Evolutionary conservation across 2,329 filamentous ascomycete species (phyloP), one percentile per base, ranked within the genome.

Genomic region (Amesomyces nigricolor): DNA sequence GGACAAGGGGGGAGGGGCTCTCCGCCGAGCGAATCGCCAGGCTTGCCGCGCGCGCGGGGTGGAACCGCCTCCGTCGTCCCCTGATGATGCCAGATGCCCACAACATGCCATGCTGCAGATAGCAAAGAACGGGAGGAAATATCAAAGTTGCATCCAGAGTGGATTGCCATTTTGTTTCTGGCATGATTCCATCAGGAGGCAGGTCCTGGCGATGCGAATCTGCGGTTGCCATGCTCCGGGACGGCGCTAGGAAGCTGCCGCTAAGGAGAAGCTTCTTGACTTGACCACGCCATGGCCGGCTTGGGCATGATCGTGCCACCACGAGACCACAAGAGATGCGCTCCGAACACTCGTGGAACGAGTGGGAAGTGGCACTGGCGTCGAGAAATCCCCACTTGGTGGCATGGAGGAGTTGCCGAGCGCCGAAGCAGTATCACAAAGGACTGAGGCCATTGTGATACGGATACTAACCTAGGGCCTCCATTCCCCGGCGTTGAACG

Each of bases 11-110:
- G 11, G 29, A 26, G 22, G 37, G 32, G 22, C 22, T 26, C 22
- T 26, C 22, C 22, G 22, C 22, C 42, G 32, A 30, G 49, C 60
- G 58, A 60, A 60, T 60, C 60, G 58, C 54, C 47, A 54, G 40
- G 35, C 38, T 62, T 58, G 53, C 60, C 57, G 56, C 40, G 22
- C 40, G 22, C 57, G 56, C 40, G 22, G 26, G 29, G 42, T 45
- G 42, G 17, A n/a, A 48, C 30, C 26, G 29, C 40, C 32, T 37
- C 8, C 13, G 44, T 22, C n/a, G 22, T 26, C 17, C 19, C 11
- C 32, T 2, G 32, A 30, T 54, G 38, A 30, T 45, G 49, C 44
- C 22, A 42, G 29, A 16, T 19, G 14, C 17, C 16, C 54, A 38
- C 45, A 38, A 47, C 42, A 35, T 37, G 30, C 48, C 22, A 26